Evolutionary conservation across 192 early-diverging fungal genomes (phyloP).

Genomic region (Coemansia sp.): DNA sequence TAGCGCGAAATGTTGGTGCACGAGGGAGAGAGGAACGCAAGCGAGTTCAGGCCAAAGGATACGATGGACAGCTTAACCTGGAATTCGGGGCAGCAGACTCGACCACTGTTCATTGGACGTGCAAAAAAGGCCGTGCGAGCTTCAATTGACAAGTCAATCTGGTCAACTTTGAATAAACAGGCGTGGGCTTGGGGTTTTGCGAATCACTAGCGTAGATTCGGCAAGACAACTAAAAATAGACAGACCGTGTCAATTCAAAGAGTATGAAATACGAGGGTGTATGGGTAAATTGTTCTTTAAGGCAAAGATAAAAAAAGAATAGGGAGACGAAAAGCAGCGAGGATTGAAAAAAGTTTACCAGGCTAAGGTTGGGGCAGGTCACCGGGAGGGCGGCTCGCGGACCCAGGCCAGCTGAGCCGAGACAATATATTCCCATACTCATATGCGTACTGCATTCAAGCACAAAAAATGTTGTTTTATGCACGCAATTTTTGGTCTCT

Average conservation of each 20-base stretch:
- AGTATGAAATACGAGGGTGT: no score
- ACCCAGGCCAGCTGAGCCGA: background rate
- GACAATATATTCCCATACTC: no score
- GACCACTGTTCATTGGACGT: conserved; percentile 49
- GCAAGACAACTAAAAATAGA: no score
- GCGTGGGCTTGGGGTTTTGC: no score
- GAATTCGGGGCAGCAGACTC: conserved; percentile 39
- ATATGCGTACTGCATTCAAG: no score
- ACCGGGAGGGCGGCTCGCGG: background rate
- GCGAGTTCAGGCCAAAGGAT: conserved; percentile 50
- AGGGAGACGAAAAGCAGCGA: background rate
- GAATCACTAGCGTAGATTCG: no score
- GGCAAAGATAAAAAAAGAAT: conserved; percentile 7
- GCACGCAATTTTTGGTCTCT: no score
- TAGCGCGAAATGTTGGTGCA: conserved; percentile 23
- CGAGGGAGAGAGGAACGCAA: conserved; percentile 45
- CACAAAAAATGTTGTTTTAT: no score
- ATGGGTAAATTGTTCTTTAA: no score
- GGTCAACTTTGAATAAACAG: background rate
- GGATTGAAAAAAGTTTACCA: conserved; percentile 1
- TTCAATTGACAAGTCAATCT: background rate
- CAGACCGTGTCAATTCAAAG: no score
- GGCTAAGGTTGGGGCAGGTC: no score
- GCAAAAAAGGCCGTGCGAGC: conserved; percentile 3
- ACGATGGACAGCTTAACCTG: conserved; percentile 41